phyloP scores from a whole-genome alignment of 2,329 filamentous ascomycete species.

The Aspergillus pseudonomiae region DNA sequence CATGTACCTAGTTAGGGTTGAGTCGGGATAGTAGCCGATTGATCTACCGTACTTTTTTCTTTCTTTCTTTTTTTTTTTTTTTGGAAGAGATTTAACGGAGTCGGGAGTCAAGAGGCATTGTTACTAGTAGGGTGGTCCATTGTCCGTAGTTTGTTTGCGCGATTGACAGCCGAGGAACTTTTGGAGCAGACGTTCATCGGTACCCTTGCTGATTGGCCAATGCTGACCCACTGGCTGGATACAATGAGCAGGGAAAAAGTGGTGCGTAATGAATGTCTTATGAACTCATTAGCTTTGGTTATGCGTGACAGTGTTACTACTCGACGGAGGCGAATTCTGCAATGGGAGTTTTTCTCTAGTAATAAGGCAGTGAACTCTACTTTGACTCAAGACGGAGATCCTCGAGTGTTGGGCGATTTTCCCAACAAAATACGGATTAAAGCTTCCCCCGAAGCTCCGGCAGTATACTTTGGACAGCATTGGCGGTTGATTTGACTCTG shows the following conservation, averaged over 20 bases:
- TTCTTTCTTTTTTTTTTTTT: too few species aligned
- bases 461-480: neutral
- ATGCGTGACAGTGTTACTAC: neutral
- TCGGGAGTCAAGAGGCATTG: neutral
- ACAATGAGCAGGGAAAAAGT: too few species aligned
- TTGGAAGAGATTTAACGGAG: neutral
- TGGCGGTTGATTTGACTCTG: neutral
- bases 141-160: neutral
- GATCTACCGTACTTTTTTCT: neutral
- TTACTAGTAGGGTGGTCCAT: neutral
- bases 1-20: slow-evolving; percentile 6
- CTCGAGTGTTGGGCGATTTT: slow-evolving; percentile 26
- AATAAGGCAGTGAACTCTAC: neutral
- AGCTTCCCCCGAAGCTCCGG: slow-evolving; percentile 15
- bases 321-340: neutral
- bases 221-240: neutral
- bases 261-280: neutral
- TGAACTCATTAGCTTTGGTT: neutral
- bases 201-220: neutral
- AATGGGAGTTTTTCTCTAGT: neutral
- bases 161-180: slow-evolving; percentile 1
- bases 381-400: neutral
- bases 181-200: neutral
- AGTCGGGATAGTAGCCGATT: slow-evolving; percentile 4
- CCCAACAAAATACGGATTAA: slow-evolving; percentile 32